Evolutionary conservation across 768 basidiomycete species (phyloP).

Genomic region (Naganishia vaughanmartiniae): DNA sequence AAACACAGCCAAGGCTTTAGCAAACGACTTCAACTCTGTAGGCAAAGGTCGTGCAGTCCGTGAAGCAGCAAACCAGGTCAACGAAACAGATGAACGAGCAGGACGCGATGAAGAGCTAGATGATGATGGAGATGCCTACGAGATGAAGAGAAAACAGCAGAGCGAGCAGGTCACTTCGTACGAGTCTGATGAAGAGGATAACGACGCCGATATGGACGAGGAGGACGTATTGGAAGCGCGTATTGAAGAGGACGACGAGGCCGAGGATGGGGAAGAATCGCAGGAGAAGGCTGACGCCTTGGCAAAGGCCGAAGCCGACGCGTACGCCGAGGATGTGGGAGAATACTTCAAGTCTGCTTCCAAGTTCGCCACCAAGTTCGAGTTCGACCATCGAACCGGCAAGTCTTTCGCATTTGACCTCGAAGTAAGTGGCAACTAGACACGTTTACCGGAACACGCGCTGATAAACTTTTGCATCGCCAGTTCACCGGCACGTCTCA

Average conservation of each 20-base stretch:
- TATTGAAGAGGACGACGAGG: conserved; percentile 56
- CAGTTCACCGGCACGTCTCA: conserved; percentile 86
- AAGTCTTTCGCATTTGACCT: conserved; percentile 72
- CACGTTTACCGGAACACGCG: not conserved
- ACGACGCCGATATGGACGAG: conserved; percentile 77
- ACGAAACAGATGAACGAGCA: conserved; percentile 53
- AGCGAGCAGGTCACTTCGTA: conserved; percentile 56
- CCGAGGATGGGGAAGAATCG: conserved; percentile 35
- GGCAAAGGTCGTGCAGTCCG: conserved; percentile 64
- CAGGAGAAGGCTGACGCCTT: conserved; percentile 36
- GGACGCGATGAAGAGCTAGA: conserved; percentile 58
- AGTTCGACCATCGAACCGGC: conserved; percentile 58
- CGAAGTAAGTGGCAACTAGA: conserved; percentile 63
- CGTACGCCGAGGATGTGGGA: conserved; percentile 44
- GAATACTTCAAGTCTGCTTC: conserved; percentile 57
- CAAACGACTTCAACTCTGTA: conserved; percentile 60
- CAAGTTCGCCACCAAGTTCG: conserved; percentile 68
- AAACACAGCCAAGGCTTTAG: conserved; percentile 74
- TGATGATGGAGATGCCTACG: conserved; percentile 60
- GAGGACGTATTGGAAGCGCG: conserved; percentile 56
- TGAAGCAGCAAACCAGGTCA: conserved; percentile 53
- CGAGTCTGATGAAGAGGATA: conserved; percentile 62
- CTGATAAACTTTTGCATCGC: not conserved
- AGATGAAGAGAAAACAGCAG: conserved; percentile 51
- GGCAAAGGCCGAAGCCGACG: conserved; percentile 35